Conservation (phyloP, 495 filamentous ascomycete species). For the Geopyxis carbonaria region DNA sequence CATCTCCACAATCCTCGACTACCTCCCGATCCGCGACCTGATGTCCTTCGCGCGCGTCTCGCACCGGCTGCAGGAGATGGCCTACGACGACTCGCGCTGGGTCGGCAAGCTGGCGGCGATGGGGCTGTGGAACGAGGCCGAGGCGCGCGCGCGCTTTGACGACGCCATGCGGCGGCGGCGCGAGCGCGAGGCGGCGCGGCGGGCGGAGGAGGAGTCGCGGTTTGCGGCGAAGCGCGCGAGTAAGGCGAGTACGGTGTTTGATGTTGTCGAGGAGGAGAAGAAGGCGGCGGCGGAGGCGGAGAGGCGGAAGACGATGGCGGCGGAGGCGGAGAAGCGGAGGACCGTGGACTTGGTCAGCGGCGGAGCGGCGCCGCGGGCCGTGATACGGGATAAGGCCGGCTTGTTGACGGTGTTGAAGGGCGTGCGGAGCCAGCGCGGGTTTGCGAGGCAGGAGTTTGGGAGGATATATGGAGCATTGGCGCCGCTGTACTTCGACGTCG, state of each 20-base stretch:
- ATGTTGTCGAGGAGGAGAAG: slow-evolving; percentile 41
- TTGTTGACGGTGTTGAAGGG: slow-evolving; percentile 49
- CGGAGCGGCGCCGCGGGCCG: slow-evolving; percentile 1
- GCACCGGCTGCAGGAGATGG: slow-evolving; percentile 88
- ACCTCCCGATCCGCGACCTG: slow-evolving; percentile 67
- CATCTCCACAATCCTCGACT: slow-evolving; percentile 71
- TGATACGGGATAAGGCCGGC: slow-evolving; percentile 37
- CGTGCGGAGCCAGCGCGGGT: slow-evolving; percentile 62
- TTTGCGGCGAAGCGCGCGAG: slow-evolving; percentile 6
- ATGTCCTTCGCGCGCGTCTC: slow-evolving; percentile 76
- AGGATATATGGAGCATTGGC: slow-evolving; percentile 75
- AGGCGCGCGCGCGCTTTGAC: slow-evolving; percentile 65
- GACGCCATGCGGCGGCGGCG: slow-evolving; percentile 50
- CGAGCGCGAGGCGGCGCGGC: slow-evolving; percentile 38
- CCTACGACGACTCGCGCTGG: slow-evolving; percentile 96
- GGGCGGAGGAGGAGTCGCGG: slow-evolving; percentile 31
- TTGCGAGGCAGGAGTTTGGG: slow-evolving; percentile 77
- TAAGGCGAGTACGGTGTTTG: slow-evolving; percentile 43
- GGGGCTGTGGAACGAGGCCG: slow-evolving; percentile 81
- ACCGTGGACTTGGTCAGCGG: not conserved
- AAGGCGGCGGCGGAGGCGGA: not conserved
- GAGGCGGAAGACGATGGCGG: not conserved
- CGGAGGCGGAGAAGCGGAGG: slow-evolving; percentile 15
- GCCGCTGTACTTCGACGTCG: slow-evolving; percentile 76
- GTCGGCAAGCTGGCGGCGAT: slow-evolving; percentile 65